Evolutionary conservation across 2,329 filamentous ascomycete genomes (phyloP), one percentile per base, ranked within the genome.

Genomic region (Colletotrichum sp.): DNA sequence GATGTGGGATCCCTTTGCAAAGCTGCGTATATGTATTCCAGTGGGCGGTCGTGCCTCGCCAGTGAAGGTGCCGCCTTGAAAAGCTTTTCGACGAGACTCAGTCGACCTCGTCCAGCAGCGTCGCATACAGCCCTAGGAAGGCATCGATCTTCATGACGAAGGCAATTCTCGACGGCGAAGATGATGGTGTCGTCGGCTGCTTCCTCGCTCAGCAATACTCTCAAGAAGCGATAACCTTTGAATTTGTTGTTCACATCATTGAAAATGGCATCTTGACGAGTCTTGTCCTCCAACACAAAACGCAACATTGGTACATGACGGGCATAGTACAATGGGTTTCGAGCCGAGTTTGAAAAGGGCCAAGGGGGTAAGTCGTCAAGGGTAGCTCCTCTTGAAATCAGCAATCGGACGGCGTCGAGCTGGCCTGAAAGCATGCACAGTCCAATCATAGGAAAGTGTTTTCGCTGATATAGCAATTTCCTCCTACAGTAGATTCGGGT

Each of bases 191-290:
- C 44, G 10, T 52, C 44, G 10, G 18, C n/a, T 21, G n/a, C 44
- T 21, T 52, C 44, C 3, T 52, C n/a, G 1, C 1, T 0, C n/a
- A 52, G 10, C n/a, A 52, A 21, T 52, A 52, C 10, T 7, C 4
- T 12, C n/a, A 49, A n/a, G 1, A 44, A 44, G 39, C 4, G 4
- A 2, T 4, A 1, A 44, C 18, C 18, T 0, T n/a, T 1, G 18
- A 49, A 4, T 49, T 49, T n/a, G 39, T 8, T 49, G 44, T 21
- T 2, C 44, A 4, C 44, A 52, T 52, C 4, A 21, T 8, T 1
- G 44, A 13, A 13, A 5, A 52, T 13, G 4, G n/a, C 10, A 52
- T 5, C 0, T 21, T 1, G 44, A 52, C 44, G 44, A 52, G 6
- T 3, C 12, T 52, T 5, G 4, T 52, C 44, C 44, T 52, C 44